Evolutionary conservation across 2,329 filamentous ascomycete species (phyloP).

Genomic region (Colletotrichum chlorophyti): DNA sequence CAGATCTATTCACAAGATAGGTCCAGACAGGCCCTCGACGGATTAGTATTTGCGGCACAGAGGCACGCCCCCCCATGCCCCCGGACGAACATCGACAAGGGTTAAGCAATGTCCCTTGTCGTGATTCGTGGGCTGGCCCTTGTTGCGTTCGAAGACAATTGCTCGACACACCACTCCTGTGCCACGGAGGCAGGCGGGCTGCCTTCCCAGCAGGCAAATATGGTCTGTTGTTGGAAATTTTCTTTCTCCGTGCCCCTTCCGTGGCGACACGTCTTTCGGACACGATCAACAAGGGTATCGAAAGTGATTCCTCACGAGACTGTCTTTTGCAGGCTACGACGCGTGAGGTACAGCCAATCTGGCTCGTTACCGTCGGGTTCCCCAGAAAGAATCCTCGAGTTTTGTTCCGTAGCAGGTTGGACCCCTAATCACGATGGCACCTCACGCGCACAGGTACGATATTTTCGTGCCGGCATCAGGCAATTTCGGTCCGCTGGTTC

Average conservation of each 20-base stretch:
- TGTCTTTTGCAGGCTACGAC: too few species aligned
- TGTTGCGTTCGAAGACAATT: not conserved
- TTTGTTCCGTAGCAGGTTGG: not conserved
- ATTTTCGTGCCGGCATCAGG: not conserved
- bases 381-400: not conserved
- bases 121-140: constrained; percentile 14
- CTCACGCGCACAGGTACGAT: not conserved
- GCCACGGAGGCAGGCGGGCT: not conserved
- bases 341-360: too few species aligned
- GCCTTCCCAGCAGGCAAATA: not conserved
- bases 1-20: constrained; percentile 8
- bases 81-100: constrained; percentile 7
- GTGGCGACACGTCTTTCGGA: not conserved
- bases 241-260: constrained; percentile 16
- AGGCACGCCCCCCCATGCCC: constrained; percentile 3
- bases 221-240: not conserved
- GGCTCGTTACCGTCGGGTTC: not conserved
- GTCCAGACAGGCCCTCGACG: not conserved
- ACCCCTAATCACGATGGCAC: not conserved
- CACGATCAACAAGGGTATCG: not conserved
- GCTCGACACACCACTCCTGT: not conserved
- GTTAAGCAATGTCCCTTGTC: not conserved
- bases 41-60: constrained; percentile 15
- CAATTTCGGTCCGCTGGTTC: constrained; percentile 21
- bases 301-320: not conserved